These are phyloP conservation scores for Boechera retrofracta DNA, from an alignment of 345 rosid genomes.

Conservation along the genomic window DNA sequence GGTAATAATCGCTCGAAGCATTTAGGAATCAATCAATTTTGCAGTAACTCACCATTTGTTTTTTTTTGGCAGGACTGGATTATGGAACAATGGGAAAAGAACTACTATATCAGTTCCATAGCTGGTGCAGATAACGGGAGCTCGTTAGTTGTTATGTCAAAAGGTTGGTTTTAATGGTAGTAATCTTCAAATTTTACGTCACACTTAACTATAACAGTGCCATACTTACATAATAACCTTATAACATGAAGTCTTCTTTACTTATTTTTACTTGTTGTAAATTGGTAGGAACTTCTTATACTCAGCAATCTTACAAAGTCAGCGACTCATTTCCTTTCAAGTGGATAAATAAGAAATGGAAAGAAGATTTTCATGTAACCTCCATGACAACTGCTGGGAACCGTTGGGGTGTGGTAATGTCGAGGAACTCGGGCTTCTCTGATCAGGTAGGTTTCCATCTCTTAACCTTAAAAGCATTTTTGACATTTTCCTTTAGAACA, in stretches of 20 bases:
- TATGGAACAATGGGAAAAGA: constrained; percentile 99
- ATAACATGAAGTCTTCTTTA: not conserved
- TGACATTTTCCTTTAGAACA: not conserved
- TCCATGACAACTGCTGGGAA: constrained; percentile 94
- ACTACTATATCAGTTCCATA: constrained; percentile 84
- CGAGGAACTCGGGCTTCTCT: constrained; percentile 83
- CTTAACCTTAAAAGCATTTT: not conserved
- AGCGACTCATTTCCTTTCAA: constrained; percentile 92
- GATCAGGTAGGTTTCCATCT: constrained; percentile 63
- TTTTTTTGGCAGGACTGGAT: constrained; percentile 79
- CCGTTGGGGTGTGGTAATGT: constrained; percentile 97
- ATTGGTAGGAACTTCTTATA: constrained; percentile 66
- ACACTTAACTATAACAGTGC: not conserved
- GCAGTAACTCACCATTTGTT: constrained; percentile 8
- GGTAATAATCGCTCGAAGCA: constrained; percentile 51
- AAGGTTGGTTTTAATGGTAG: constrained; percentile 55
- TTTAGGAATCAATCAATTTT: constrained; percentile 6
- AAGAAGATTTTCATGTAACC: constrained; percentile 91
- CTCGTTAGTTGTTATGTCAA: constrained; percentile 96
- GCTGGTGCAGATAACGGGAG: constrained; percentile 87
- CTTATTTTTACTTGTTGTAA: constrained; percentile 18
- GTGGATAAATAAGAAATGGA: constrained; percentile 98
- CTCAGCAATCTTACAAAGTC: constrained; percentile 97
- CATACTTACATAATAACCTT: not conserved
- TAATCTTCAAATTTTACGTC: not conserved